phyloP scores from a whole-genome alignment of 108 stramenopile species.

The Discostella pseudostelligera region DNA sequence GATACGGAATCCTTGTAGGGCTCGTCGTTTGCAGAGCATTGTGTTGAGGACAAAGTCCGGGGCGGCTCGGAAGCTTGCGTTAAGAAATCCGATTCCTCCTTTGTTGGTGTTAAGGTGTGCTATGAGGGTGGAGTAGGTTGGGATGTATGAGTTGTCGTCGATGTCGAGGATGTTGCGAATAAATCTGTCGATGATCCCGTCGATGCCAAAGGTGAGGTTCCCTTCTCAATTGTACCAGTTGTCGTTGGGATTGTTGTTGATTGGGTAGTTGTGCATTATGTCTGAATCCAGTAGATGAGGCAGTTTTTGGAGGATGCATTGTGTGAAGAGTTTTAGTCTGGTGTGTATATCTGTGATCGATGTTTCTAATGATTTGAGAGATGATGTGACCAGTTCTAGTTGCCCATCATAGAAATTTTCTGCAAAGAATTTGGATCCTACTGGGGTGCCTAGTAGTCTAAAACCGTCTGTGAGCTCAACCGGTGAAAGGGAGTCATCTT shows the following conservation, averaged over 20 bases:
- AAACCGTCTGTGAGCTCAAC: background rate
- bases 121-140: background rate
- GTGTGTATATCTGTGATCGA: background rate
- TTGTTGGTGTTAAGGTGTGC: background rate
- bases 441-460: background rate
- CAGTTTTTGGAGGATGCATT: background rate
- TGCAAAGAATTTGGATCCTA: background rate
- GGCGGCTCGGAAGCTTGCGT: background rate
- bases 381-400: background rate
- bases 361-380: background rate
- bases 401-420: background rate
- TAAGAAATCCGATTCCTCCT: background rate
- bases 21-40: background rate
- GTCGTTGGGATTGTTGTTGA: background rate
- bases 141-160: background rate
- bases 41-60: constrained; percentile 1
- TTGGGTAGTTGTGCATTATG: background rate
- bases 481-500: background rate
- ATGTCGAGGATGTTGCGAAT: background rate
- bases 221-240: constrained; percentile 20
- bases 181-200: background rate
- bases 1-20: background rate
- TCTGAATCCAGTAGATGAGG: background rate
- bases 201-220: background rate
- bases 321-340: background rate